phyloP scores from a whole-genome alignment of 2,329 filamentous ascomycete species.

The Fonsecaea pedrosoi region DNA sequence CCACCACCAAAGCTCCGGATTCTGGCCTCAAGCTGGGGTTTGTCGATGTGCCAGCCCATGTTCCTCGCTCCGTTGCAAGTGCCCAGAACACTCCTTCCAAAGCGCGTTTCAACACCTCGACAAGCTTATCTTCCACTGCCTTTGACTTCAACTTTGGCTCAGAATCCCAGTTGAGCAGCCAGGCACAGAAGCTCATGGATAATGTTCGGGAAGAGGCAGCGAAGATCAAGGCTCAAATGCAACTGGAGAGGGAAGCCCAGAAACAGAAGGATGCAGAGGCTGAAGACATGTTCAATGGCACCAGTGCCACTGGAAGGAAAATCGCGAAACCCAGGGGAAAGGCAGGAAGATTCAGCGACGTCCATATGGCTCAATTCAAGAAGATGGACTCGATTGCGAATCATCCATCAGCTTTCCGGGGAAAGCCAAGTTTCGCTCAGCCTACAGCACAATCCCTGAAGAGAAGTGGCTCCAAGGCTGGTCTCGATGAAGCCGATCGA shows the following conservation, averaged over 20 bases:
- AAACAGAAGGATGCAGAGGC: slow-evolving; percentile 55
- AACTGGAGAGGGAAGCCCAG: slow-evolving; percentile 66
- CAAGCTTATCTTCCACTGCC: slow-evolving; percentile 46
- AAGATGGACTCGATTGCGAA: slow-evolving; percentile 97
- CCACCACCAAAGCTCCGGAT: slow-evolving; percentile 76
- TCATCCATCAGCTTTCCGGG: slow-evolving; percentile 76
- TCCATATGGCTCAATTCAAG: slow-evolving; percentile 86
- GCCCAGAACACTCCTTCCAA: slow-evolving; percentile 51
- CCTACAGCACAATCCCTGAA: slow-evolving; percentile 55
- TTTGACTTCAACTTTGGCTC: slow-evolving; percentile 56
- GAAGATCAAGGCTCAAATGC: slow-evolving; percentile 72
- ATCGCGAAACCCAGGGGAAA: slow-evolving; percentile 82
- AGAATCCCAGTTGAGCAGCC: slow-evolving; percentile 54
- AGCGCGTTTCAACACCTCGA: slow-evolving; percentile 33
- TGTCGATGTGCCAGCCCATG: slow-evolving; percentile 39
- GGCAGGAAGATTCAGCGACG: slow-evolving; percentile 78
- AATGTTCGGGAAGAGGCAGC: slow-evolving; percentile 75
- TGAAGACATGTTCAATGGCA: slow-evolving; percentile 48
- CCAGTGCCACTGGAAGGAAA: slow-evolving; percentile 62
- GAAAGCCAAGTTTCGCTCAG: slow-evolving; percentile 53
- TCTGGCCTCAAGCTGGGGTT: slow-evolving; percentile 85
- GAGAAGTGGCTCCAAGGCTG: slow-evolving; percentile 66
- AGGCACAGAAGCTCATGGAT: slow-evolving; percentile 65
- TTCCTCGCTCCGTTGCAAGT: slow-evolving; percentile 35
- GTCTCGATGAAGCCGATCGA: slow-evolving; percentile 65